Conservation (phyloP, 352 stramenopile genomes). For the Salisapilia sapeloensis region DNA sequence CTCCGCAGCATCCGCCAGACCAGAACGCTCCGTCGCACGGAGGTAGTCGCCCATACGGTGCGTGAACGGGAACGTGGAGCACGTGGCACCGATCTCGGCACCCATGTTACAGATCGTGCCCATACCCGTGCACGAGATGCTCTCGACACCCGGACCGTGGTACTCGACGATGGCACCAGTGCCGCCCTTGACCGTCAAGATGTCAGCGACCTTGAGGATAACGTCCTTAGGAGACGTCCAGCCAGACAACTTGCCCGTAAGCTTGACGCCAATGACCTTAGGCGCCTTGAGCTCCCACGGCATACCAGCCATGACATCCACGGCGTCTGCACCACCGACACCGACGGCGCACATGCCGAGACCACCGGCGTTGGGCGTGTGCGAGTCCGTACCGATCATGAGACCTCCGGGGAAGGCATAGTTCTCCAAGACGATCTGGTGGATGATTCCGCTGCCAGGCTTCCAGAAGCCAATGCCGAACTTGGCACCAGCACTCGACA, state of each 20-base stretch:
- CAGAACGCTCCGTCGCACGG: slow-evolving; percentile 73
- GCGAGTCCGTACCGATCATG: slow-evolving; percentile 91
- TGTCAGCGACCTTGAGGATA: slow-evolving; percentile 89
- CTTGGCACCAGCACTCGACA: slow-evolving; percentile 83
- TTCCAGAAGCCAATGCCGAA: slow-evolving; percentile 92
- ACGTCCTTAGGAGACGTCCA: slow-evolving; percentile 90
- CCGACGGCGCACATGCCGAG: slow-evolving; percentile 88
- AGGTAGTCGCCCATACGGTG: slow-evolving; percentile 87
- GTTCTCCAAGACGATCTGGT: slow-evolving; percentile 92
- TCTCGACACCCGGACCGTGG: slow-evolving; percentile 85
- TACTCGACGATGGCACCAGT: slow-evolving; percentile 90
- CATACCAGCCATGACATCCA: slow-evolving; percentile 90
- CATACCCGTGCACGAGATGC: slow-evolving; percentile 89
- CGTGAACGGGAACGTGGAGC: slow-evolving; percentile 89
- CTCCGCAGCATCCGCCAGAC: slow-evolving; percentile 79
- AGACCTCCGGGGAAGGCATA: slow-evolving; percentile 89
- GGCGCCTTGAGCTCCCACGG: slow-evolving; percentile 90
- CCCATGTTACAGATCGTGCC: slow-evolving; percentile 94
- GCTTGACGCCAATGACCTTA: slow-evolving; percentile 89
- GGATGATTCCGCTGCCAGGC: slow-evolving; percentile 86
- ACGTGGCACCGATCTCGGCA: slow-evolving; percentile 87
- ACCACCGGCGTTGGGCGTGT: slow-evolving; percentile 87
- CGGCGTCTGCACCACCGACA: slow-evolving; percentile 84
- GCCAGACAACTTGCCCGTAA: slow-evolving; percentile 85
- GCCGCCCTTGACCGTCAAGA: slow-evolving; percentile 87